phyloP scores from a whole-genome alignment of 2,329 filamentous ascomycete species.

The Neospermospora avenae region DNA sequence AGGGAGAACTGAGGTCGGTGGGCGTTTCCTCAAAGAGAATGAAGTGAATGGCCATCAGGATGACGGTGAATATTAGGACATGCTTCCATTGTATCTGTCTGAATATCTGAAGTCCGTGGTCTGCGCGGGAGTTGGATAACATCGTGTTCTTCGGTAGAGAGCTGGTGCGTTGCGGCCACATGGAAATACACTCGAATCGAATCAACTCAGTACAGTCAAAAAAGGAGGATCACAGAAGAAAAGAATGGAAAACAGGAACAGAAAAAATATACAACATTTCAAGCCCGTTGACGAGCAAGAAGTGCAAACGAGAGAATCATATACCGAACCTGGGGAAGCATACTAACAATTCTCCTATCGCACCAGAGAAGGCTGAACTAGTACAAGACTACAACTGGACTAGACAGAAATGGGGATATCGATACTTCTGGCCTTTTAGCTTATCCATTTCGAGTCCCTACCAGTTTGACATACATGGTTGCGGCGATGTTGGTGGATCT shows the following conservation, averaged over 20 bases:
- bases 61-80: constrained; percentile 11
- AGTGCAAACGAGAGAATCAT: background rate
- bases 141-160: background rate
- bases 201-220: background rate
- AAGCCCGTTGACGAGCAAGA: background rate
- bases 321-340: background rate
- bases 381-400: background rate
- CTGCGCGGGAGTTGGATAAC: constrained; percentile 1
- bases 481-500: background rate
- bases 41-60: constrained; percentile 11
- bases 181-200: too few relatives aligned
- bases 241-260: background rate
- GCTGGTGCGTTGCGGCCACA: background rate
- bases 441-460: background rate
- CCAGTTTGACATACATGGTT: background rate
- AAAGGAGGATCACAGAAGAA: background rate
- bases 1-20: background rate
- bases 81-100: constrained; percentile 15
- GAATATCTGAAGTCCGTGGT: background rate
- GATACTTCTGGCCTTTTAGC: background rate
- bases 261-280: background rate
- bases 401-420: background rate
- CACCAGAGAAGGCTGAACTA: background rate
- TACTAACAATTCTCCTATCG: background rate
- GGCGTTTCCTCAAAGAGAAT: constrained; percentile 9